Evolutionary conservation across 2,329 filamentous ascomycete genomes (phyloP), one percentile per base, ranked within the genome.

Genomic region (Sporothrix schenckii): DNA sequence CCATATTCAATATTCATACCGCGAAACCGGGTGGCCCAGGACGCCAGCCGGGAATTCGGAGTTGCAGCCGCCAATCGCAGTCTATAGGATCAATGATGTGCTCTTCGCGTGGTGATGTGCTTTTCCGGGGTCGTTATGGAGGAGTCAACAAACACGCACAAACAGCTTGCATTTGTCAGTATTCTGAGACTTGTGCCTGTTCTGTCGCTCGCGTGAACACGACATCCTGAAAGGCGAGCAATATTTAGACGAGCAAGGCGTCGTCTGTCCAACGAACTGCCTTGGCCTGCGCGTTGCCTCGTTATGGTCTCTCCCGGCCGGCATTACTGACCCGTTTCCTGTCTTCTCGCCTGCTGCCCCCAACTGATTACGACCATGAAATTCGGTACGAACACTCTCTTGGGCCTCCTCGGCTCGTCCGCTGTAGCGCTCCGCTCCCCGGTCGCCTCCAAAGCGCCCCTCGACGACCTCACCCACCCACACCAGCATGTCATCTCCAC

Each of bases 41-140:
- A 34, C 34, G 34, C 34, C 34, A 34, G 34, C 34, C 4, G 34
- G 6, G 6, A 34, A 7, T 34, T n/a, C 53, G 14, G 16, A 13
- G 14, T 9, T 56, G 27, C n/a, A 30, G 52, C 14, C 53, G 24
- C 56, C 34, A 61, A 44, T 61, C 56, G 39, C 21, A 24, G 19
- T 19, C 34, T 10, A 44, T 19, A 14, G 24, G 44, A 61, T 21
- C 7, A 44, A 61, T 61, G 56, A 61, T 61, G 56, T 61, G 56
- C 56, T 61, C 19, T 9, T 2, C 19, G 16, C 44, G 39, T 56
- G 53, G n/a, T 61, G 56, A 61, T 61, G 56, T 61, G 56, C 56
- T 61, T 61, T 21, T 24, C 34, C 30, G 34, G 56, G 56, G 34
- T 34, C 34, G 34, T 34, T 34, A 9, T 34, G 34, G 5, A 9